Percentiles rank a stretch among this genome's conserved stretches.
These are phyloP conservation scores for Sphagnum fallax DNA, from an alignment of 228 moss, liverwort and hornwort genomes.

Conservation along the genomic window DNA sequence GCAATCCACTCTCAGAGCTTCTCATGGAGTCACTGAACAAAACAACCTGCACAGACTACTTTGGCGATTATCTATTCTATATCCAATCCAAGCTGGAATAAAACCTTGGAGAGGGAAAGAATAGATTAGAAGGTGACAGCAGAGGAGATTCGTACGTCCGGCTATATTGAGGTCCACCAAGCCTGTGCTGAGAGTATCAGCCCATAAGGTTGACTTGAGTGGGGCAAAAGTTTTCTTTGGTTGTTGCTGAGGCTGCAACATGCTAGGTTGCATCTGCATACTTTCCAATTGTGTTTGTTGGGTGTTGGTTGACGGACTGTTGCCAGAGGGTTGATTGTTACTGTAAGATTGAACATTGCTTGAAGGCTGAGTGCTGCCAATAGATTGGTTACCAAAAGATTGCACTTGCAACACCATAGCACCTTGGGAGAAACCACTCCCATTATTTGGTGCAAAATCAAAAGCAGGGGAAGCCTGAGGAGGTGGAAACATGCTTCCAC, in stretches of 20 bases:
- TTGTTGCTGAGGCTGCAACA: slow-evolving; percentile 21
- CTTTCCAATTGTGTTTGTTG: slow-evolving; percentile 8
- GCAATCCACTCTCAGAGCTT: too few relatives aligned
- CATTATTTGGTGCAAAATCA: slow-evolving; percentile 9
- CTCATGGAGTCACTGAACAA: too few relatives aligned
- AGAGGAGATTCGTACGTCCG: slow-evolving; percentile 20
- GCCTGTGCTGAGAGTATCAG: slow-evolving; percentile 77
- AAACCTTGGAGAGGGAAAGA: too few relatives aligned
- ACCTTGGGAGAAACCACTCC: slow-evolving; percentile 1
- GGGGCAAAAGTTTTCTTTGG: slow-evolving; percentile 52
- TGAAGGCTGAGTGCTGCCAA: not conserved
- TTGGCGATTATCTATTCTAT: too few relatives aligned
- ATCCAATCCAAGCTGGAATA: too few relatives aligned
- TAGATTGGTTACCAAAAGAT: not conserved
- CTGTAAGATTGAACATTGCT: not conserved
- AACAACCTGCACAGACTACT: too few relatives aligned
- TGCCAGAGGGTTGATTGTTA: not conserved
- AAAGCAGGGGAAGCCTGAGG: slow-evolving; percentile 34
- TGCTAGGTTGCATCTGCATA: slow-evolving; percentile 3
- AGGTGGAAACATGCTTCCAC: slow-evolving; percentile 19
- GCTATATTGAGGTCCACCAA: slow-evolving; percentile 78
- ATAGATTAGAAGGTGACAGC: too few relatives aligned
- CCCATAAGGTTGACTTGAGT: slow-evolving; percentile 68
- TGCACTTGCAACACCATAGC: not conserved
- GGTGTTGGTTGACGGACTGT: slow-evolving; percentile 8